Conservation (phyloP, 495 filamentous ascomycete species). For the Patellaria atrata region DNA sequence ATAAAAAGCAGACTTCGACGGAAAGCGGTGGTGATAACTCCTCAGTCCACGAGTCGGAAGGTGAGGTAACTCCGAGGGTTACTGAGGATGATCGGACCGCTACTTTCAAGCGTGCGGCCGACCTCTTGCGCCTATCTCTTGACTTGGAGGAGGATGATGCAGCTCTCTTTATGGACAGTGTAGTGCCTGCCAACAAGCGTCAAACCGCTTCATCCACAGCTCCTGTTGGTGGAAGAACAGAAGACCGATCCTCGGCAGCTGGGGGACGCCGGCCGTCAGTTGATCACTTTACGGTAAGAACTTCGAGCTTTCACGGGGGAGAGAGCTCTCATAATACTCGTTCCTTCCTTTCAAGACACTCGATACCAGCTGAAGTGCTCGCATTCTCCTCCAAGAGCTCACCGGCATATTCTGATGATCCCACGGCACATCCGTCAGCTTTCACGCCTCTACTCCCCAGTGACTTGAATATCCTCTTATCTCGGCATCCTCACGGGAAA, state of each 20-base stretch:
- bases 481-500: conserved; percentile 1
- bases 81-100: neutral
- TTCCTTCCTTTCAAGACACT: too few relatives aligned
- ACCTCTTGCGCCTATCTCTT: conserved; percentile 42
- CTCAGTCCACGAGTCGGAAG: neutral
- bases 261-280: too few relatives aligned
- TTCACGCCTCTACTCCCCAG: neutral
- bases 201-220: too few relatives aligned
- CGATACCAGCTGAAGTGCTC: too few relatives aligned
- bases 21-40: neutral
- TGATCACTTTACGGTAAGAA: too few relatives aligned
- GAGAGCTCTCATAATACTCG: too few relatives aligned
- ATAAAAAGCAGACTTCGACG: neutral
- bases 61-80: neutral
- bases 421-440: neutral
- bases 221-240: too few relatives aligned
- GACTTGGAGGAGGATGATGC: conserved; percentile 37
- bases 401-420: too few relatives aligned
- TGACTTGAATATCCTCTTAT: conserved; percentile 3
- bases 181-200: too few relatives aligned
- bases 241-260: too few relatives aligned
- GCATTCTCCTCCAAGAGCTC: too few relatives aligned
- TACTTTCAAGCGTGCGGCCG: conserved; percentile 41
- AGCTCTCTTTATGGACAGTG: conserved; percentile 35
- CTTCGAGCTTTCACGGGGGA: too few relatives aligned